These are phyloP conservation scores for Naganishia sp. DNA, from an alignment of 1,284 basidiomycete species.

Conservation along the genomic window DNA sequence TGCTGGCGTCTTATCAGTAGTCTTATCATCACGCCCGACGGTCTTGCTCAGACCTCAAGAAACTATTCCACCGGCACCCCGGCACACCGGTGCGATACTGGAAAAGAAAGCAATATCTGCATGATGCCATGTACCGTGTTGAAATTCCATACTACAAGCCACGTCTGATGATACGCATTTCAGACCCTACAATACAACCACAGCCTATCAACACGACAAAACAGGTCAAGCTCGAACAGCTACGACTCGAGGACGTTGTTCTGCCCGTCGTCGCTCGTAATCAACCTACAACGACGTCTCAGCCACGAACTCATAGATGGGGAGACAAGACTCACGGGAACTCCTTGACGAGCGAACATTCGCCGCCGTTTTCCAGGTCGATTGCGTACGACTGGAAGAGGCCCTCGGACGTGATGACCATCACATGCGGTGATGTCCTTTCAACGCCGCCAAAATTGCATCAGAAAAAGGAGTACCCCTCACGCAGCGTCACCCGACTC, in stretches of 20 bases:
- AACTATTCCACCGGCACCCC: too few relatives aligned
- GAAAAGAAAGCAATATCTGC: too few relatives aligned
- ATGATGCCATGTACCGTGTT: too few relatives aligned
- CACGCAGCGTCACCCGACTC: constrained; percentile 47
- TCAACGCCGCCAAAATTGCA: not conserved
- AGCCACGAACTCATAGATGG: not conserved
- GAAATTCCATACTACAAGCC: too few relatives aligned
- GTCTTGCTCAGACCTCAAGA: too few relatives aligned
- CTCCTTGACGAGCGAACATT: constrained; percentile 91
- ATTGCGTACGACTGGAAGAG: constrained; percentile 95
- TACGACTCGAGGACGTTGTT: constrained; percentile 29
- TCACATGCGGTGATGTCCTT: constrained; percentile 91
- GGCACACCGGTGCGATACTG: too few relatives aligned
- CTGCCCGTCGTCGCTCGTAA: constrained; percentile 30
- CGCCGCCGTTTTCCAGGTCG: constrained; percentile 93
- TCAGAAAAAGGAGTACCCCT: not conserved
- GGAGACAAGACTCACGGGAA: constrained; percentile 60
- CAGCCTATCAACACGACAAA: too few relatives aligned
- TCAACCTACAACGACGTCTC: constrained; percentile 17
- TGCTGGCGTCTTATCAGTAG: too few relatives aligned
- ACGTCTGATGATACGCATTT: too few relatives aligned
- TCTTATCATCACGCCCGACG: too few relatives aligned
- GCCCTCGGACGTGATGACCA: constrained; percentile 94
- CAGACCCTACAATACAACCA: too few relatives aligned
- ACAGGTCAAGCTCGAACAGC: not conserved